These are phyloP conservation scores for Mycena pura DNA, from an alignment of 768 basidiomycete genomes.

Conservation along the genomic window DNA sequence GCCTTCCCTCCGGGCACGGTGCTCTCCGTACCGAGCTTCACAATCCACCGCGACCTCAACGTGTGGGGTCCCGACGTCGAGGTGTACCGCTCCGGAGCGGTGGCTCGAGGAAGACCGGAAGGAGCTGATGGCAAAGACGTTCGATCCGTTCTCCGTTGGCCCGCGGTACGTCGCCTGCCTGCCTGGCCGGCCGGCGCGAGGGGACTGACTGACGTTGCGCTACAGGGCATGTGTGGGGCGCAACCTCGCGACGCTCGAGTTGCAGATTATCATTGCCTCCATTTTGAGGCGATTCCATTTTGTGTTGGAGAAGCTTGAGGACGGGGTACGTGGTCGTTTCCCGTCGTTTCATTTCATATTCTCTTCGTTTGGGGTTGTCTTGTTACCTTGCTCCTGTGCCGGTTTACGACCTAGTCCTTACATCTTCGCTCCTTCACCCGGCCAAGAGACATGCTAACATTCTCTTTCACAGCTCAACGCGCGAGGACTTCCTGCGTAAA, in stretches of 20 bases:
- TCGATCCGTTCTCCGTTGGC: conserved; percentile 87
- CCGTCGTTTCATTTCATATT: too few species aligned
- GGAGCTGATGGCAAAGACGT: conserved; percentile 67
- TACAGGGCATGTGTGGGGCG: conserved; percentile 82
- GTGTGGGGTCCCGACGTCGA: conserved; percentile 86
- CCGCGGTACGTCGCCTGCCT: conserved; percentile 60
- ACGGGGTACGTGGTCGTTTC: conserved; percentile 55
- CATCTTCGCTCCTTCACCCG: too few species aligned
- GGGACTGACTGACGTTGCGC: background rate
- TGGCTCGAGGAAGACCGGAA: conserved; percentile 77
- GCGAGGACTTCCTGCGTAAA: too few species aligned
- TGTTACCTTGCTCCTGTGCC: too few species aligned
- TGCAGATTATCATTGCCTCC: conserved; percentile 82
- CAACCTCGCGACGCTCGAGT: conserved; percentile 81
- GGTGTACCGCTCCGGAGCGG: conserved; percentile 78
- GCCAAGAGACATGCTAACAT: too few species aligned
- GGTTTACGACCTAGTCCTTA: too few species aligned
- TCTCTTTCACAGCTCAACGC: too few species aligned
- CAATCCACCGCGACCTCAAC: conserved; percentile 74
- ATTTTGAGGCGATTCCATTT: conserved; percentile 79
- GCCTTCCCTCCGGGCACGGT: conserved; percentile 78
- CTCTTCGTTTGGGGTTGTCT: too few species aligned
- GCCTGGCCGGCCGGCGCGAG: background rate
- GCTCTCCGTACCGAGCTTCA: conserved; percentile 81
- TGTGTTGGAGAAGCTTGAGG: conserved; percentile 64